Evolutionary conservation across 305 asterid species (phyloP), one percentile per base, ranked within the genome.

Genomic region (Fraxinus paxiana): DNA sequence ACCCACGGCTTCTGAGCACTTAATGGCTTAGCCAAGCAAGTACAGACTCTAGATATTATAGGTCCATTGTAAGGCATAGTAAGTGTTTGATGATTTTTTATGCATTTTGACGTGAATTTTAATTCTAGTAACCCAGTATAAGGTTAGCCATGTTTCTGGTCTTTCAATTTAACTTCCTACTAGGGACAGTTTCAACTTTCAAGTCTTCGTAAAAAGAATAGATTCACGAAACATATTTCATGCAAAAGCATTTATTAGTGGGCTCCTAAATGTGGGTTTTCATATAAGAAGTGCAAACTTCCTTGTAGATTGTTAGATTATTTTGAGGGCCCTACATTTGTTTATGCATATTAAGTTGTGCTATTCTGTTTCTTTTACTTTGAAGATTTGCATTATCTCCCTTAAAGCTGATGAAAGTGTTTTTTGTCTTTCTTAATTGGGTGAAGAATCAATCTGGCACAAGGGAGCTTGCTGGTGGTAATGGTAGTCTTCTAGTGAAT

Each of bases 391-490:
- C 5, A 15, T 41, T 84, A 0, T 51, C 22, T 4, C 20, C 73
- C 30, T 67, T 75, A 35, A 22, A 63, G 75, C 51, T 77, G 41
- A 24, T 37, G 37, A 38, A 63, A 78, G 24, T 75, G 43, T 33
- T 8, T 28, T 73, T 74, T 71, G 54, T 43, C 4, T 37, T 85
- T 87, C 65, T 78, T 69, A 63, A 77, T 87, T 65, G 73, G 73
- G 75, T 85, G 88, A 80, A 90, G 93, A 71, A 73, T 79, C 86
- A 85, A 78, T 86, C 79, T 73, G 89, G 73, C 81, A 88, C 67
- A 18, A 88, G 37, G 43, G 90, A 86, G 83, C 83, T 85, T 0
- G 79, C 81, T 20, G 83, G 69, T 79, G 84, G 71, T 82, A 86
- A 80, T 73, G 77, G 73, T 79, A 87, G 83, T 71, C 86, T 84